A percentile compares a stretch with the other conserved stretches of the same genome.
phyloP scores from a whole-genome alignment of 164 flowering plant genomes.

The Santalum album region DNA sequence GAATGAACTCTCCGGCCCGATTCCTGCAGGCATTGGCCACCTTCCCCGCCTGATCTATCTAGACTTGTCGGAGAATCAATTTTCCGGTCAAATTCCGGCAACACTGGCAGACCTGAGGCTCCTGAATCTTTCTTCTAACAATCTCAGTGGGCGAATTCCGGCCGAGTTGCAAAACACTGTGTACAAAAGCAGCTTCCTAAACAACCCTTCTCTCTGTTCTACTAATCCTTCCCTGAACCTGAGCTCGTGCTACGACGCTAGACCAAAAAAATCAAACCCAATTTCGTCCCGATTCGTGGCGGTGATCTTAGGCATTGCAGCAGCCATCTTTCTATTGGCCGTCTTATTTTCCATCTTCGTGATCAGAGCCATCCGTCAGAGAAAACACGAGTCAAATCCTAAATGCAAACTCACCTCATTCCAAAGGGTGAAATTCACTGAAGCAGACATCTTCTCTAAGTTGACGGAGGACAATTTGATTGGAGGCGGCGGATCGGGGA shows the following conservation, averaged over 20 bases:
- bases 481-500: slow-evolving; percentile 66
- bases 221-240: slow-evolving; percentile 14
- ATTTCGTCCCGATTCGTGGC: slow-evolving; percentile 23
- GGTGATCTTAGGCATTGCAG: slow-evolving; percentile 18
- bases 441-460: slow-evolving; percentile 35
- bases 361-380: slow-evolving; percentile 25
- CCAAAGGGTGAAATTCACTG: slow-evolving; percentile 58
- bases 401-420: slow-evolving; percentile 48
- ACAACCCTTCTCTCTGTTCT: slow-evolving; percentile 55
- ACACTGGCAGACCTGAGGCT: slow-evolving; percentile 34
- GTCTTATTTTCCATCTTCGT: slow-evolving; percentile 16
- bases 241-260: slow-evolving; percentile 8
- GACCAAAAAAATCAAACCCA: slow-evolving; percentile 6
- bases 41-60: slow-evolving; percentile 37
- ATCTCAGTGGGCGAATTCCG: slow-evolving; percentile 59
- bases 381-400: slow-evolving; percentile 23
- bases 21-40: slow-evolving; percentile 37
- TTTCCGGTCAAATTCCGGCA: slow-evolving; percentile 67
- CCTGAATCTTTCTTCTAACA: slow-evolving; percentile 68
- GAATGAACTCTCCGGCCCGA: slow-evolving; percentile 52
- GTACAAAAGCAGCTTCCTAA: slow-evolving; percentile 48
- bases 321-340: slow-evolving; percentile 11
- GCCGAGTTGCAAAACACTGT: slow-evolving; percentile 32
- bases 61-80: slow-evolving; percentile 58
- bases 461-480: slow-evolving; percentile 54